Base-by-base conservation (phyloP, 441 rosid genomes). In the Mallotus japonicus region DNA sequence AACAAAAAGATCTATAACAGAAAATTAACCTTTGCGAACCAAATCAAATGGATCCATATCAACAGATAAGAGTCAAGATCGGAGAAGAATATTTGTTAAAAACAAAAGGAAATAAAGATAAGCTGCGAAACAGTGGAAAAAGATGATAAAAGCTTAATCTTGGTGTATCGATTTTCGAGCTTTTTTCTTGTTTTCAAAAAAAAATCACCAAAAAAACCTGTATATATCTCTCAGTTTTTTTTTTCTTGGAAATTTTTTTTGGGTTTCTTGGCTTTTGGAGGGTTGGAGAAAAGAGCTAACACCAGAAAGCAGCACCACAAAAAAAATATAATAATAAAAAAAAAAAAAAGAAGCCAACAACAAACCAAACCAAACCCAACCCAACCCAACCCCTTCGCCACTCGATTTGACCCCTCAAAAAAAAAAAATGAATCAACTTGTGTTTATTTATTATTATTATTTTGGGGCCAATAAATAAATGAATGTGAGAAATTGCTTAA, bases 31-130 rank as follows among this genome's bases (percentile, higher is more conserved):
- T 89, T 89, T 85, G 28, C 85, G 87, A 77, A 92, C 79, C 83
- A 88, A 86, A 86, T 85, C 81, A 73, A 85, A 88, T 62, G 86
- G 91, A 85, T 90, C 92, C 96, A 88, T 92, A 51, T 73, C 62
- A 34, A 71, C 67, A 22, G 65, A 74, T 16, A 65, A 22, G 49
- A 32, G 42, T 40, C 68, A 54, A 82, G 74, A 79, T 76, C 76
- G 71, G 62, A 53, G 4, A 60, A 37, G 40, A 64, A 28, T 8
- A 44, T 9, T 8, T 8, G 3, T 24, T 11, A 32, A 16, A 46
- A 2, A 3, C 5, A 28, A 32, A 11, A 4, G 0, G 16, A 37
- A 0, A 19, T 11, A 56, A 2, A 44, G 49, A 75, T 34, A 34
- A 57, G 46, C 71, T 20, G 65, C 68, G 24, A 68, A 74, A 55